Base-by-base conservation (phyloP, 208 protist genomes). In the Leishmania gerbilli region DNA sequence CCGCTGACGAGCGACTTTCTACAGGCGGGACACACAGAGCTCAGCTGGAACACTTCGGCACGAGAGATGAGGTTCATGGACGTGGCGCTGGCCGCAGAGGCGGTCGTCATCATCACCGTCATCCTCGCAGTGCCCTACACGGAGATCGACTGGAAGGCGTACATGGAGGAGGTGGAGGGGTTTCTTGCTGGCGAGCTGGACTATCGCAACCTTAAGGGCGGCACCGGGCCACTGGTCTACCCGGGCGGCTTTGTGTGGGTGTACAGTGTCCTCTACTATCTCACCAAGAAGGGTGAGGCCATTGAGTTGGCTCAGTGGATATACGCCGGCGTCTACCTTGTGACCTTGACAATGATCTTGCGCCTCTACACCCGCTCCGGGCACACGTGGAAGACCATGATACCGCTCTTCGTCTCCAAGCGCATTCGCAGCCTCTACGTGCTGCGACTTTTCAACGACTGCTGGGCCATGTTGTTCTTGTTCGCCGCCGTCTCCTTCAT, bases 371-470 rank as follows among this genome's bases (percentile, higher is more conserved):
- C 55, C 17, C 47, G 68, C n/a, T 82, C 87, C 0, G 81, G 86
- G 21, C 69, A 87, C 47, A 80, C 84, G 64, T 85, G 83, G 72
- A 74, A 82, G 15, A 76, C 90, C 2, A 67, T 91, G 51, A 78
- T 96, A 51, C 75, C 87, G 15, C 79, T 95, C 67, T 84, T 95
- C 62, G n/a, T 95, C 74, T 96, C 90, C 27, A 88, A 88, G 76
- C 88, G 96, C 56, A 91, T 98, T n/a, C 95, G 96, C 64, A 93
- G 88, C 56, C 76, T 98, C 53, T 98, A 94, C 78, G 84, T 96
- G 68, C 84, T 99, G 64, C 84, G 92, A 17, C 84, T 99, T 31
- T 99, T 98, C 79, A 98, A 98, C 80, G 96, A 99, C 81, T 92
- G 89, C 77, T 94, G 86, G 90, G 90, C 91, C 42, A 97, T 98